phyloP scores from a whole-genome alignment of 768 basidiomycete species.

The Rhodotorula diobovata region DNA sequence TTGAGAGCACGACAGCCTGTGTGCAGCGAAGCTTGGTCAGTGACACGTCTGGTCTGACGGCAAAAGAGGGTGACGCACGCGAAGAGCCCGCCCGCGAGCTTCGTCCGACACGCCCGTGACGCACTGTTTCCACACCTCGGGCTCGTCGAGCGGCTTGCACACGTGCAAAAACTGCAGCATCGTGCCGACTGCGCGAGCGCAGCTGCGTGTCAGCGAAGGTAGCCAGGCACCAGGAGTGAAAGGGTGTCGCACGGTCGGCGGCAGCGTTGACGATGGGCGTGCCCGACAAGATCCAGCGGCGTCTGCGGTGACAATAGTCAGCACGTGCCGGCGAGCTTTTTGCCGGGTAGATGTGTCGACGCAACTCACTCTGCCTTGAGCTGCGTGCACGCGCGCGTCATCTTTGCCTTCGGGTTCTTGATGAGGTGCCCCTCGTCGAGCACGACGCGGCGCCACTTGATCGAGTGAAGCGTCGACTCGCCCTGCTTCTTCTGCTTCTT shows the following conservation, averaged over 20 bases:
- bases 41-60: too few relatives aligned
- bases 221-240: too few relatives aligned
- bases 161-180: conserved; percentile 75
- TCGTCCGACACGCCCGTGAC: conserved; percentile 47
- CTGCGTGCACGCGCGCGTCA: conserved; percentile 63
- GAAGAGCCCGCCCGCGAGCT: neutral
- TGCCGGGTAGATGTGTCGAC: neutral
- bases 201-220: too few relatives aligned
- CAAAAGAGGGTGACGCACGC: neutral
- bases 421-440: conserved; percentile 86
- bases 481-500: conserved; percentile 49
- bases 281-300: conserved; percentile 48
- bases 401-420: conserved; percentile 80
- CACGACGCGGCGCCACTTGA: conserved; percentile 82
- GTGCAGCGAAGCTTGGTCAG: neutral
- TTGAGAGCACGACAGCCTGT: conserved; percentile 45
- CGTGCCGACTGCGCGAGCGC: conserved; percentile 61
- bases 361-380: conserved; percentile 58
- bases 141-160: conserved; percentile 77
- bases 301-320: conserved; percentile 29
- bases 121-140: conserved; percentile 73
- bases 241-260: conserved; percentile 64
- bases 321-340: conserved; percentile 1
- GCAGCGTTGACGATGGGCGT: conserved; percentile 74
- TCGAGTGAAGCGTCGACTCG: conserved; percentile 58